Percentiles rank a stretch among this genome's conserved stretches.
Evolutionary conservation across 164 flowering plant genomes (phyloP).

Genomic region (Magnolia sinica): DNA sequence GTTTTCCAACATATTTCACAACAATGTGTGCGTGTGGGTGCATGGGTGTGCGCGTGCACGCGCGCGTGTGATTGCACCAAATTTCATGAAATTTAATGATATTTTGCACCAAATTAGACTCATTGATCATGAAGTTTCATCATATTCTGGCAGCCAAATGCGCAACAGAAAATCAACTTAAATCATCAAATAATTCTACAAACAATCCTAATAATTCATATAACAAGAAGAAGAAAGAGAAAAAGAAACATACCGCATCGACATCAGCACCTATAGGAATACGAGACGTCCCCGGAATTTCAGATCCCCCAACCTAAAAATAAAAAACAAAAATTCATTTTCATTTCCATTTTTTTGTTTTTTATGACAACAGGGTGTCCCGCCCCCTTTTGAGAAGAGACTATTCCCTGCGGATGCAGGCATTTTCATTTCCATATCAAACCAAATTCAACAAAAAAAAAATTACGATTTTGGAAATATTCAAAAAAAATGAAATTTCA

Average conservation of each 20-base stretch:
- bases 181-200: not conserved
- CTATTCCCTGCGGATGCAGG: not conserved
- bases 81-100: too few species aligned
- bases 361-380: too few species aligned
- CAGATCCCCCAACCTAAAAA: constrained; percentile 40
- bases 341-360: too few species aligned
- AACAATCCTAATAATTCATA: not conserved
- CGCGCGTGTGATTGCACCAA: too few species aligned
- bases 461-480: not conserved
- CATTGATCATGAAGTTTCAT: too few species aligned
- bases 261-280: constrained; percentile 46
- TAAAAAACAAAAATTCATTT: not conserved
- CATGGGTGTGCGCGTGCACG: too few species aligned
- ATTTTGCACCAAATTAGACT: too few species aligned
- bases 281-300: constrained; percentile 34
- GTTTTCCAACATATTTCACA: too few species aligned
- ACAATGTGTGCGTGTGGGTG: too few species aligned
- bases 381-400: not conserved
- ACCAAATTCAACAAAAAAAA: constrained; percentile 3
- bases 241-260: constrained; percentile 43
- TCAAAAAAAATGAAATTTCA: not conserved
- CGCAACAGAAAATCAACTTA: not conserved
- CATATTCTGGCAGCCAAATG: not conserved
- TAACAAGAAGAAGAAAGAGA: not conserved
- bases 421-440: not conserved